Percentiles rank a stretch among this genome's conserved stretches.
Evolutionary conservation across 2,329 filamentous ascomycete species (phyloP).

Genomic region (Venturia nashicola): DNA sequence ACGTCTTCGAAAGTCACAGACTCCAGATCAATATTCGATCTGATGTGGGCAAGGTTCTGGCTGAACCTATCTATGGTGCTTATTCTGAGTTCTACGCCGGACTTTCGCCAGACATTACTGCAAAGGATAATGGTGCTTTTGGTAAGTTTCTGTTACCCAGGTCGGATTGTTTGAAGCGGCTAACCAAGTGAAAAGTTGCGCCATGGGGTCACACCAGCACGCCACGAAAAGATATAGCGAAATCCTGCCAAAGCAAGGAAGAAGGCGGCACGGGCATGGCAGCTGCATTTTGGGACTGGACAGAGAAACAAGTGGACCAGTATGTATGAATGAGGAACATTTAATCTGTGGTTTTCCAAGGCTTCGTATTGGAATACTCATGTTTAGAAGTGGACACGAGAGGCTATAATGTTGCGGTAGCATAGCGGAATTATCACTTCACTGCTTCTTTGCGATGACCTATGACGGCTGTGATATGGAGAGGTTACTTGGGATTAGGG

Average conservation of each 20-base stretch:
- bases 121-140: conserved; percentile 14
- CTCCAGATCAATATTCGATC: too few species aligned
- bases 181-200: background rate
- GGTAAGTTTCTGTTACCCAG: conserved; percentile 16
- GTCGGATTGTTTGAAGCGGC: conserved; percentile 4
- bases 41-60: background rate
- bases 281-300: conserved; percentile 13
- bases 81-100: conserved; percentile 16
- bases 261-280: conserved; percentile 15
- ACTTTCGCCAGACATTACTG: conserved; percentile 1
- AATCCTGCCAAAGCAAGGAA: conserved; percentile 13
- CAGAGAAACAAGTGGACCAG: conserved; percentile 11
- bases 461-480: too few species aligned
- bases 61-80: conserved; percentile 13
- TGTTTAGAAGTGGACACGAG: background rate
- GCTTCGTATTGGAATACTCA: background rate
- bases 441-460: too few species aligned
- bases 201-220: background rate
- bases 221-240: conserved; percentile 15
- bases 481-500: too few species aligned
- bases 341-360: background rate
- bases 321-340: background rate
- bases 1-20: too few species aligned
- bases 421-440: too few species aligned
- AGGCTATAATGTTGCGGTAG: too few species aligned